Percentiles rank a stretch among this genome's conserved stretches.
Conservation (phyloP, 169 alveolate species). For the Eimeria praecox region DNA sequence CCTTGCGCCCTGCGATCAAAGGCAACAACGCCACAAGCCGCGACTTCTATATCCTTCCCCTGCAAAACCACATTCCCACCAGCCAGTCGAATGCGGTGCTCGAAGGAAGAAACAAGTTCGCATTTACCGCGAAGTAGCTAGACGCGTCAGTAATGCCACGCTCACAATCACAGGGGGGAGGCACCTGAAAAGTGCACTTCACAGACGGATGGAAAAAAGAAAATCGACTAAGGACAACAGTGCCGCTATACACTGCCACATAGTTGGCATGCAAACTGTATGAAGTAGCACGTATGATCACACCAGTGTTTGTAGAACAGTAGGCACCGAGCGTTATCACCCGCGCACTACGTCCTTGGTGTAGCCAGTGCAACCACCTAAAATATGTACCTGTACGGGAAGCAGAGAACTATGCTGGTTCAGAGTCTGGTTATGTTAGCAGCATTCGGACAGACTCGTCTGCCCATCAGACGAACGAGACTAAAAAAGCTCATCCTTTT, state of each 20-base stretch:
- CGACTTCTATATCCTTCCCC: conserved; percentile 49
- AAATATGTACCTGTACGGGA: no score
- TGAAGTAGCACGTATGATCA: no score
- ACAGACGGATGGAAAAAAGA: no score
- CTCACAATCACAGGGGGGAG: no score
- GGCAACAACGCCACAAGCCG: conserved; percentile 41
- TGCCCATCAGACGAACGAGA: conserved; percentile 69
- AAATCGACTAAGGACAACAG: no score
- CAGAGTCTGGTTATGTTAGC: conserved; percentile 71
- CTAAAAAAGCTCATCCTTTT: conserved; percentile 15
- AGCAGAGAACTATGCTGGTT: conserved; percentile 8
- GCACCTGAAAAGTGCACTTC: no score
- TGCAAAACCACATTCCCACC: conserved; percentile 63
- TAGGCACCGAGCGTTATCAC: no score
- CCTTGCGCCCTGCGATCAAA: conserved; percentile 37
- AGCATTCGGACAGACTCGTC: conserved; percentile 32
- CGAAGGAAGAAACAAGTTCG: conserved; percentile 35
- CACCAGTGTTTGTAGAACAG: no score
- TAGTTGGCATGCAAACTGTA: background rate
- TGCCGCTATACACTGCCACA: no score
- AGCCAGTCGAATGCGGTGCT: conserved; percentile 66
- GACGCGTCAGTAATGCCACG: no score
- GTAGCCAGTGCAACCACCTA: no score
- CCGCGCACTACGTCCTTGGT: no score
- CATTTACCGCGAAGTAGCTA: background rate